phyloP scores from a whole-genome alignment of 78 protist species.

The Cavenderia fasciculata region DNA sequence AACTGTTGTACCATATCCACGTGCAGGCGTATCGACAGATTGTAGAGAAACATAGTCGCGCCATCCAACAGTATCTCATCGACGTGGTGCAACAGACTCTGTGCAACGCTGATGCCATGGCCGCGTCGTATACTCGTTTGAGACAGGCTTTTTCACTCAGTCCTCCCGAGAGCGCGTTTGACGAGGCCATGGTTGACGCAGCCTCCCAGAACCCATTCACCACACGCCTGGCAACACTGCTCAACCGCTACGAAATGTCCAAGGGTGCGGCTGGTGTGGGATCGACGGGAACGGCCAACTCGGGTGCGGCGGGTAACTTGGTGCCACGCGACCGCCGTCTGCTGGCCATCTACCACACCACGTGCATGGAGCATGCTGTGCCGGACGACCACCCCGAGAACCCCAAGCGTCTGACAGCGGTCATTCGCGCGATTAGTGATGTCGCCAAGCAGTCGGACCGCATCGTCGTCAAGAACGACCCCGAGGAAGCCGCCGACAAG shows the following conservation, averaged over 20 bases:
- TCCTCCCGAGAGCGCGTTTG: not conserved
- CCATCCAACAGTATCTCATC: conserved; percentile 4
- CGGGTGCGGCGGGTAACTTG: not conserved
- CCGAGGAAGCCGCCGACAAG: conserved; percentile 51
- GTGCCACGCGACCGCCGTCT: conserved; percentile 30
- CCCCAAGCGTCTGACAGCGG: conserved; percentile 40
- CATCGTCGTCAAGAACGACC: conserved; percentile 39
- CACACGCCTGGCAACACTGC: not conserved
- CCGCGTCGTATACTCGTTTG: conserved; percentile 17
- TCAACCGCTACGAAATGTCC: conserved; percentile 25
- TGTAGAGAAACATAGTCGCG: conserved; percentile 43
- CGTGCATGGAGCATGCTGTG: conserved; percentile 44
- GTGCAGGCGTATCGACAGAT: not conserved
- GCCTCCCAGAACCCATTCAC: conserved; percentile 14
- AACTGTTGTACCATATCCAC: conserved; percentile 26
- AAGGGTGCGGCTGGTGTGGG: not conserved
- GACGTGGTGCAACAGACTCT: conserved; percentile 48
- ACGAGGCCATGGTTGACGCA: not conserved
- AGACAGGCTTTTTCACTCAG: not conserved
- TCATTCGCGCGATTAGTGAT: conserved; percentile 55
- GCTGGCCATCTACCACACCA: conserved; percentile 53
- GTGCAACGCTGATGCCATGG: conserved; percentile 16
- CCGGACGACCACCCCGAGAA: conserved; percentile 75
- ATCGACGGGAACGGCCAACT: not conserved
- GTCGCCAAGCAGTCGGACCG: conserved; percentile 25